Base-by-base conservation (phyloP, 352 stramenopile species). In the Phytophthora macrochlamydospora region DNA sequence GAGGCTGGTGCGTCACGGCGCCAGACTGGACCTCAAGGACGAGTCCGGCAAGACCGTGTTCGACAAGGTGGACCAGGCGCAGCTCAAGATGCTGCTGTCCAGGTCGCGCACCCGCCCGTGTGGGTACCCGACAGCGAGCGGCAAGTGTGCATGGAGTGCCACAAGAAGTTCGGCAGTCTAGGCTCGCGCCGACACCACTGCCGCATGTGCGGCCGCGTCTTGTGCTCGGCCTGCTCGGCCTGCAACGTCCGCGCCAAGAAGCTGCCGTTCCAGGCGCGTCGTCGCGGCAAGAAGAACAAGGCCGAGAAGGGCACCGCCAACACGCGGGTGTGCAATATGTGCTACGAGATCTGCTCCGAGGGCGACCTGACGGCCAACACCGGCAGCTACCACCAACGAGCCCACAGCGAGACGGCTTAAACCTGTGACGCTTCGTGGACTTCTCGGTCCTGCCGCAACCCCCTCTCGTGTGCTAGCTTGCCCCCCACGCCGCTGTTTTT, bases 281-380 rank as follows among this genome's bases (percentile, higher is more conserved):
- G 83, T 53, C 76, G 73, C 30, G 68, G 72, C 48, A 92, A 89
- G 63, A 82, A 86, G 62, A 81, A 85, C 56, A 72, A 89, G 61
- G 58, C 70, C 3, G 70, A 76, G 35, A 82, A 74, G 57, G 68
- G 46, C 64, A 65, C 62, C 42, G 80, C 85, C 58, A 87, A 85
- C 50, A 76, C 78, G 51, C 86, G 86, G 48, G 79, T 92, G 51
- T 94, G 86, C 65, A 87, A 80, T 38, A 85, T 83, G 71, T 94
- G 86, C 69, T 84, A 85, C 57, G 81, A 89, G 37, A 78, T 85
- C 55, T 81, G 67, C 62, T 59, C 37, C 44, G 75, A 86, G 24
- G 63, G 59, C 45, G 65, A 60, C 12, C 31, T 62, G 40, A 42
- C 61, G 48, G 37, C 43, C n/a, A 51, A 69, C 35, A 60, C 56